Evolutionary conservation across 495 filamentous ascomycete genomes (phyloP).

Genomic region (Amniculicola lignicola): DNA sequence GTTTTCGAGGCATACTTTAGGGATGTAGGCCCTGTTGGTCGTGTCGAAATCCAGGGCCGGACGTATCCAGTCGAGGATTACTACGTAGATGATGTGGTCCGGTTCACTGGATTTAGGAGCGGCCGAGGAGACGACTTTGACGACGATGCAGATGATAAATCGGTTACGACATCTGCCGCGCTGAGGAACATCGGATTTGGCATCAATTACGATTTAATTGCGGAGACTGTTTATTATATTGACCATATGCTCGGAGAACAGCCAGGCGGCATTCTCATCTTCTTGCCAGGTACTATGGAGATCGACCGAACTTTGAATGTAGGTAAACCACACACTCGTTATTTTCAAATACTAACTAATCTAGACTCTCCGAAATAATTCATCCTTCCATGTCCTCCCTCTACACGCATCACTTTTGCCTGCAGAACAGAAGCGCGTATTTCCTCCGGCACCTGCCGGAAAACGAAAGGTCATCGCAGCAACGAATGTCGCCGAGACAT

Average conservation of each 20-base stretch:
- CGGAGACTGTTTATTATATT: slow-evolving; percentile 72
- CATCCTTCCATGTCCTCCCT: slow-evolving; percentile 74
- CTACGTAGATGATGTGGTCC: slow-evolving; percentile 85
- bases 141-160: slow-evolving; percentile 31
- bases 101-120: slow-evolving; percentile 66
- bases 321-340: background rate
- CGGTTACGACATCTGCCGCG: slow-evolving; percentile 41
- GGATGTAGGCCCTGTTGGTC: slow-evolving; percentile 61
- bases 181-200: slow-evolving; percentile 75
- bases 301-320: slow-evolving; percentile 74
- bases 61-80: slow-evolving; percentile 88
- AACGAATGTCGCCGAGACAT: slow-evolving; percentile 96
- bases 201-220: slow-evolving; percentile 91
- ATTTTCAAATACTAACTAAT: slow-evolving; percentile 2
- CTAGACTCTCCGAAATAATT: slow-evolving; percentile 58
- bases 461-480: slow-evolving; percentile 89
- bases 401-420: slow-evolving; percentile 90
- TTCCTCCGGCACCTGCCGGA: slow-evolving; percentile 68
- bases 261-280: slow-evolving; percentile 87
- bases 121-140: slow-evolving; percentile 23
- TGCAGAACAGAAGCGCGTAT: slow-evolving; percentile 81
- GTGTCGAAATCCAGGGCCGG: slow-evolving; percentile 81
- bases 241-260: slow-evolving; percentile 66
- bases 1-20: slow-evolving; percentile 85
- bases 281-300: slow-evolving; percentile 82